Conservation (phyloP, 306 rosid species). For the Cotoneaster glaucophyllus region DNA sequence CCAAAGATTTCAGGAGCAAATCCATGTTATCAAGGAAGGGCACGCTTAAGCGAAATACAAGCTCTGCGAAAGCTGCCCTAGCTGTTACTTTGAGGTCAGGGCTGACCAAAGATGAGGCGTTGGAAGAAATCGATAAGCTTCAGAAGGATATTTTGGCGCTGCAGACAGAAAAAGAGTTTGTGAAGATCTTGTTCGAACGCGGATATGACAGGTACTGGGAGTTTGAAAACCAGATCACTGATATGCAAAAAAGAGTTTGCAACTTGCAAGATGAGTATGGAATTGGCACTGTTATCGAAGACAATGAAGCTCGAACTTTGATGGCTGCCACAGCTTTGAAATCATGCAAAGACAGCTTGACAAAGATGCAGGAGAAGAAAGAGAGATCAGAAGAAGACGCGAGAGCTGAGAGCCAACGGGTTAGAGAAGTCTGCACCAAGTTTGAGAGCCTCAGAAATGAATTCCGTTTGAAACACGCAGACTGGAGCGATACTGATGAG, state of each 20-base stretch:
- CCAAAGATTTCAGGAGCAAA: constrained; percentile 41
- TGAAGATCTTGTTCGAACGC: constrained; percentile 60
- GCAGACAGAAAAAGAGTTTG: constrained; percentile 92
- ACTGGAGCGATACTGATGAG: constrained; percentile 3
- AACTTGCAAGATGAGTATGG: constrained; percentile 67
- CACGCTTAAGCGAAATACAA: constrained; percentile 19
- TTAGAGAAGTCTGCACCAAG: constrained; percentile 40
- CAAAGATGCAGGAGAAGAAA: constrained; percentile 46
- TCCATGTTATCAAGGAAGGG: constrained; percentile 54
- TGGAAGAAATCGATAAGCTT: constrained; percentile 54
- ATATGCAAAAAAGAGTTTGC: constrained; percentile 57
- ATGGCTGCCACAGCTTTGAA: constrained; percentile 79
- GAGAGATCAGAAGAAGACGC: constrained; percentile 52
- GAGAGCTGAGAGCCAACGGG: constrained; percentile 33
- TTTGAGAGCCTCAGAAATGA: constrained; percentile 40
- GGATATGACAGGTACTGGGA: constrained; percentile 68
- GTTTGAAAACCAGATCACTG: constrained; percentile 51
- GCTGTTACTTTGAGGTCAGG: constrained; percentile 36
- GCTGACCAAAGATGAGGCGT: constrained; percentile 52
- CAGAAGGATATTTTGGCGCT: constrained; percentile 68
- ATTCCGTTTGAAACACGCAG: constrained; percentile 21
- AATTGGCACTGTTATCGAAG: constrained; percentile 44
- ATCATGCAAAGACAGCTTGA: constrained; percentile 63
- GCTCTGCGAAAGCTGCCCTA: constrained; percentile 23
- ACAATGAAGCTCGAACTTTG: constrained; percentile 66